Conservation (phyloP, 164 flowering plant species). For the Vitis rotundifolia region DNA sequence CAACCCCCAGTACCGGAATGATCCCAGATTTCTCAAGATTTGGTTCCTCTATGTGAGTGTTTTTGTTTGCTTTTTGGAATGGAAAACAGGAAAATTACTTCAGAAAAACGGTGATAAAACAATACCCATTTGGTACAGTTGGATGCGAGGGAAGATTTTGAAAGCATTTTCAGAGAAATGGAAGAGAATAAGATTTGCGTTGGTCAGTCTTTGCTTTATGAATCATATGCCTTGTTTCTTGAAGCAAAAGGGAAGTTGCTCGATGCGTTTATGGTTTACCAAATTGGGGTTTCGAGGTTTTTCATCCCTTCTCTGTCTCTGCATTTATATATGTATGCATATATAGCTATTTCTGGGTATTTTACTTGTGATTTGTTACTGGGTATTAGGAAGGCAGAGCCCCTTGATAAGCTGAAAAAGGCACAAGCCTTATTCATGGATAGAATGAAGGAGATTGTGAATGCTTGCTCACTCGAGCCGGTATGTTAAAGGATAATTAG, state of each 20-base stretch:
- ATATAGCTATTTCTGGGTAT: not conserved
- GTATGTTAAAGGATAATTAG: slow-evolving; percentile 20
- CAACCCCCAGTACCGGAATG: slow-evolving; percentile 56
- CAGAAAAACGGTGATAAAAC: too few species aligned
- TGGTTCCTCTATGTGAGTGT: slow-evolving; percentile 75
- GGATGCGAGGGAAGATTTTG: slow-evolving; percentile 55
- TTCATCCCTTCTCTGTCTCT: not conserved
- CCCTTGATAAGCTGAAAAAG: slow-evolving; percentile 57
- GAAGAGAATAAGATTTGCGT: slow-evolving; percentile 49
- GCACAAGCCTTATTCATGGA: slow-evolving; percentile 52
- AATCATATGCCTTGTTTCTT: slow-evolving; percentile 60
- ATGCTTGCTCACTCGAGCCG: slow-evolving; percentile 40
- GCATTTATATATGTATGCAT: not conserved
- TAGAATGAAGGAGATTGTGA: slow-evolving; percentile 51
- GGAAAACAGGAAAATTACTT: too few species aligned
- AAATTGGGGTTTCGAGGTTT: slow-evolving; percentile 75
- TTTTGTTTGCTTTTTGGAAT: not conserved
- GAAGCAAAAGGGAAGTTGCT: slow-evolving; percentile 65
- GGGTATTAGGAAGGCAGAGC: slow-evolving; percentile 68
- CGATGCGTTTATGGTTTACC: slow-evolving; percentile 65
- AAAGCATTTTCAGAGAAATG: slow-evolving; percentile 52
- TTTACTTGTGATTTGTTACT: not conserved
- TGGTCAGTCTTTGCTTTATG: slow-evolving; percentile 55
- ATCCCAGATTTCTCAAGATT: slow-evolving; percentile 78
- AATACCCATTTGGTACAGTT: slow-evolving; percentile 34